Evolutionary conservation across 2,329 filamentous ascomycete genomes (phyloP).

Genomic region (Teratosphaeriaceae sp.): DNA sequence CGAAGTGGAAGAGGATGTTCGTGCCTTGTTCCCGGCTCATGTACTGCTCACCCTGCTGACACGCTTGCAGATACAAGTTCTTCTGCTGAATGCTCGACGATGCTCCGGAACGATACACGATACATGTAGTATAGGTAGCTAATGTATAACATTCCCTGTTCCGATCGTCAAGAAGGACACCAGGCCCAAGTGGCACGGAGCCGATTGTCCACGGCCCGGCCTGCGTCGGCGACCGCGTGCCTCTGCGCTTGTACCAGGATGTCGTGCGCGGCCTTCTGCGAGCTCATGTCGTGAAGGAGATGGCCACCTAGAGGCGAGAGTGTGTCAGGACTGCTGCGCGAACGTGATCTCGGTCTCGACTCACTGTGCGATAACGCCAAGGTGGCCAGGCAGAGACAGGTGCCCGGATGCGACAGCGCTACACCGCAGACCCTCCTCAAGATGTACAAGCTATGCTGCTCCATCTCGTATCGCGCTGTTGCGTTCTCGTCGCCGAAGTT

Average conservation of each 20-base stretch:
- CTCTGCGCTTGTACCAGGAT: background rate
- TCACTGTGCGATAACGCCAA: background rate
- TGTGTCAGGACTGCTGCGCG: background rate
- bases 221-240: background rate
- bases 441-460: background rate
- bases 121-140: conserved; percentile 1
- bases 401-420: background rate
- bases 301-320: too few relatives aligned
- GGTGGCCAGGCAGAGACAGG: background rate
- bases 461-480: background rate
- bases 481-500: background rate
- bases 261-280: background rate
- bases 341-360: background rate
- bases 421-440: background rate
- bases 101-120: background rate
- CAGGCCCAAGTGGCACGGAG: background rate
- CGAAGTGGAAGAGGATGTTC: conserved; percentile 43
- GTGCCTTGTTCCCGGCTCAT: too few relatives aligned
- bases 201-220: background rate
- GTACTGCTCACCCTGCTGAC: background rate
- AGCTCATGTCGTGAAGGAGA: background rate
- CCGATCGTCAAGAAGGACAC: background rate
- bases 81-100: background rate
- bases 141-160: background rate
- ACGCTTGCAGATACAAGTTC: conserved; percentile 1